Evolutionary conservation across 495 filamentous ascomycete genomes (phyloP).

Genomic region (Talaromyces thailandensis): DNA sequence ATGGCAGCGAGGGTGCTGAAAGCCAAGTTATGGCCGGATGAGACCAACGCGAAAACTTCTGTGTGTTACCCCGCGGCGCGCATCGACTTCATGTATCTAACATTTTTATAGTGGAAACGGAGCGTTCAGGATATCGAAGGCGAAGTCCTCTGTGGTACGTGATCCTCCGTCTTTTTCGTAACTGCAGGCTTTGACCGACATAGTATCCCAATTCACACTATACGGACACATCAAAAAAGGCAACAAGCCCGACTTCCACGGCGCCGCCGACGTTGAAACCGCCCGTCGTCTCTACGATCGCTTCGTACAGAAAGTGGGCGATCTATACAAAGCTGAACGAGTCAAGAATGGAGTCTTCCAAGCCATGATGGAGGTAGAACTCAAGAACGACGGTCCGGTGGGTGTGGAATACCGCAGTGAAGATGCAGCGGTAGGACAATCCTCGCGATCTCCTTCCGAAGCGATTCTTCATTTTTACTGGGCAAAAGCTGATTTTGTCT

Average conservation of each 20-base stretch:
- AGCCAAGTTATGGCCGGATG: conserved; percentile 79
- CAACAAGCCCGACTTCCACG: conserved; percentile 91
- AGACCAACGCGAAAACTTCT: conserved; percentile 45
- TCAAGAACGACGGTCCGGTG: conserved; percentile 93
- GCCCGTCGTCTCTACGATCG: conserved; percentile 74
- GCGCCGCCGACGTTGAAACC: conserved; percentile 65
- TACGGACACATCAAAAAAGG: conserved; percentile 89
- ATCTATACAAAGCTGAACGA: conserved; percentile 60
- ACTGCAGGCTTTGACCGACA: neutral
- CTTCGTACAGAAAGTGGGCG: conserved; percentile 69
- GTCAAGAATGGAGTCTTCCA: conserved; percentile 96
- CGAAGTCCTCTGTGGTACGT: conserved; percentile 82
- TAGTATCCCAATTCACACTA: conserved; percentile 98
- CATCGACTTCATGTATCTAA: neutral
- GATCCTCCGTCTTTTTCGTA: neutral
- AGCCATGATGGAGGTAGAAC: conserved; percentile 95
- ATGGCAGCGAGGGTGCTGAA: conserved; percentile 83
- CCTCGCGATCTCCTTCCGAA: conserved; percentile 23
- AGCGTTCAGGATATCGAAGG: conserved; percentile 80
- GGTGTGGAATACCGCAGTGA: conserved; percentile 59
- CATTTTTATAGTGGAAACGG: conserved; percentile 63
- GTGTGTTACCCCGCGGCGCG: neutral
- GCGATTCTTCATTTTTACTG: conserved; percentile 14
- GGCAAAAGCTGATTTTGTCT: conserved; percentile 10
- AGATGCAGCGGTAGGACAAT: conserved; percentile 50